phyloP scores from a whole-genome alignment of 2,329 filamentous ascomycete genomes.

The Microdochium trichocladiopsis region DNA sequence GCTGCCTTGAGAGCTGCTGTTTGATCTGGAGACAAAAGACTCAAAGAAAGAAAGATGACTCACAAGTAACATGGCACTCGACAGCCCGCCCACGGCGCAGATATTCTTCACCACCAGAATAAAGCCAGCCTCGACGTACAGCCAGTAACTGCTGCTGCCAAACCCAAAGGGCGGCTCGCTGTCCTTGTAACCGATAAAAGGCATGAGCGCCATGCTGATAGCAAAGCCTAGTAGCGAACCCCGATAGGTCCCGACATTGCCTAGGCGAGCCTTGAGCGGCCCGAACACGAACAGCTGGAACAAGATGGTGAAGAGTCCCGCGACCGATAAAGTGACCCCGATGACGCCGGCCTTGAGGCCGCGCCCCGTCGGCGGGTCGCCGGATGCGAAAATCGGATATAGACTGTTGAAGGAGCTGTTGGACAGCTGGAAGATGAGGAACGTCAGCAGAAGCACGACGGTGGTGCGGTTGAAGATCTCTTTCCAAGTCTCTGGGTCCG shows the following conservation, averaged over 20 bases:
- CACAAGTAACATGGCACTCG: slow-evolving; percentile 81
- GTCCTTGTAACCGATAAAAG: slow-evolving; percentile 76
- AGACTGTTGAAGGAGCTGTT: slow-evolving; percentile 95
- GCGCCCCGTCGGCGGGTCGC: slow-evolving; percentile 68
- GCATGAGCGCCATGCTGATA: slow-evolving; percentile 78
- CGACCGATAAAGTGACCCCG: slow-evolving; percentile 76
- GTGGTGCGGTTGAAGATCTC: slow-evolving; percentile 73
- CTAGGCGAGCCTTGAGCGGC: slow-evolving; percentile 67
- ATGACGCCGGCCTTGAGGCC: slow-evolving; percentile 71
- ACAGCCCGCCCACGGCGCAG: slow-evolving; percentile 81
- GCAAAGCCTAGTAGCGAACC: slow-evolving; percentile 73
- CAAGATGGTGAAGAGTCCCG: slow-evolving; percentile 76
- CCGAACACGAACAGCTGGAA: slow-evolving; percentile 88
- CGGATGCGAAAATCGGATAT: slow-evolving; percentile 86
- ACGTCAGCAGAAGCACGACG: slow-evolving; percentile 72
- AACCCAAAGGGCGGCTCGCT: slow-evolving; percentile 45
- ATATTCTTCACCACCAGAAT: slow-evolving; percentile 86
- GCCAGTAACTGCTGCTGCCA: slow-evolving; percentile 54
- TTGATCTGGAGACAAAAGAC: slow-evolving; percentile 2
- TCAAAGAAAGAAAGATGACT: slow-evolving; percentile 20
- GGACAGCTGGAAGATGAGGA: slow-evolving; percentile 86
- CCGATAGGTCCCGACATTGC: slow-evolving; percentile 81
- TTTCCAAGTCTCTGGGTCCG: slow-evolving; percentile 41
- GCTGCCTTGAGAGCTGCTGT: background rate
- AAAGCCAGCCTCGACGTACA: slow-evolving; percentile 75